Base-by-base conservation (phyloP, 331 rosid genomes). In the Spiraea crenata region DNA sequence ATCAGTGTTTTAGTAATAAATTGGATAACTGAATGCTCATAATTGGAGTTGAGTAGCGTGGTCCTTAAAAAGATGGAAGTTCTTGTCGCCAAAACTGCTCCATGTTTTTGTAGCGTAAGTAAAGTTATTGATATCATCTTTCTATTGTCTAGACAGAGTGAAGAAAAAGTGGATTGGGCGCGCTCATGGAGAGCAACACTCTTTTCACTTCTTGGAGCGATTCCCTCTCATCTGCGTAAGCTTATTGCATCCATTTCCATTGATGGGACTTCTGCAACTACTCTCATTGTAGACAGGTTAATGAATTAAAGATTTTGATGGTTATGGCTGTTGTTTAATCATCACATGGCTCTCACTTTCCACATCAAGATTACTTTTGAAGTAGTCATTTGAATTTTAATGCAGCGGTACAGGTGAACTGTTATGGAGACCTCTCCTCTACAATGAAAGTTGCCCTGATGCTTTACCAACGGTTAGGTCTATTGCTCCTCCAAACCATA, bases 211-310 rank as follows among this genome's bases (percentile, higher is more conserved):
- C 91, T 93, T 73, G 85, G 86, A 77, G 97, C 87, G 71, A 77
- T 90, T 46, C 97, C 97, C 52, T n/a, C 50, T 48, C 80, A 74
- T 76, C 83, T 85, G 71, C 85, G 97, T 38, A 45, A 84, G 70
- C 77, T 79, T 34, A 49, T 87, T 54, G 91, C 77, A 37, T 87
- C 96, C 60, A 84, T 93, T 80, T 89, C 99, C 48, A 79, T 90
- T 73, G 98, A 93, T 73, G 98, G 98, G 17, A 93, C 98, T 73
- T 93, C 98, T 72, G 99, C 99, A 48, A 93, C 99, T 61, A 87
- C 99, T 45, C 78, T 93, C 51, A 89, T 93, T 79, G 84, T 93
- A 55, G 83, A 89, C 87, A 89, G 95, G 99, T 89, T 70, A 64
- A 48, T 79, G 45, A 44, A 69, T 57, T 70, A 8, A 20, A 40